Base-by-base conservation (phyloP, 495 filamentous ascomycete species). In the Hypoxylon lenormandii region DNA sequence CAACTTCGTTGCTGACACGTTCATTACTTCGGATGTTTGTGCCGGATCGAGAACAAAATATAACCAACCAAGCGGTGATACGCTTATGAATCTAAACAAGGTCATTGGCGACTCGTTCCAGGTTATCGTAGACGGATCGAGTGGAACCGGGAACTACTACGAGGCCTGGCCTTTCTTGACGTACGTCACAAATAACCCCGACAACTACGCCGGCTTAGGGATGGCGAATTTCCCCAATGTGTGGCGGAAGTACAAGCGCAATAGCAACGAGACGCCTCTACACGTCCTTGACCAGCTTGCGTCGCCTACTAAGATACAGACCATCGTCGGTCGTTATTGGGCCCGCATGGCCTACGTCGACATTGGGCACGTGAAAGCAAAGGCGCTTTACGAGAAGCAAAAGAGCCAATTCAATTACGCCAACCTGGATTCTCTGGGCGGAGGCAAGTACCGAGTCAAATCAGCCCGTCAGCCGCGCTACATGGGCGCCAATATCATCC, bases 311-410 rank as follows among this genome's bases (percentile, higher is more conserved):
- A 75, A 60, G 36, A 76, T 81, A 37, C 80, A 81, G 62, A 66
- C 74, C 7, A 55, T 83, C 8, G 77, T 83, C 22, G 80, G 69
- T 3, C 70, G 79, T 12, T 83, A 82, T 66, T 82, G 80, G 80
- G 81, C 80, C 16, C 69, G 79, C 4, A 83, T 82, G 80, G 81
- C 81, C 0, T 81, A 79, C 33, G 77, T 80, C 4, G 81, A 82
- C 37, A 78, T 83, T 42, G 79, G 78, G 12, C 76, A 82, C 59
- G 66, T 65, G 12, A 79, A 80, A 42, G 78, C 78, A 0, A 68
- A 70, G 28, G 72, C 72, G 15, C 48, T 73, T 38, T 82, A 76
- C 63, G 62, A 66, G 11, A 64, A 50, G 19, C 69, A 79, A 62
- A 60, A 68, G 28, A 73, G 64, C 12, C 70, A 63, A 26, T 55